These are phyloP conservation scores for Cryptococcus jaspeensis DNA, from an alignment of 1,284 basidiomycete species.

Conservation along the genomic window DNA sequence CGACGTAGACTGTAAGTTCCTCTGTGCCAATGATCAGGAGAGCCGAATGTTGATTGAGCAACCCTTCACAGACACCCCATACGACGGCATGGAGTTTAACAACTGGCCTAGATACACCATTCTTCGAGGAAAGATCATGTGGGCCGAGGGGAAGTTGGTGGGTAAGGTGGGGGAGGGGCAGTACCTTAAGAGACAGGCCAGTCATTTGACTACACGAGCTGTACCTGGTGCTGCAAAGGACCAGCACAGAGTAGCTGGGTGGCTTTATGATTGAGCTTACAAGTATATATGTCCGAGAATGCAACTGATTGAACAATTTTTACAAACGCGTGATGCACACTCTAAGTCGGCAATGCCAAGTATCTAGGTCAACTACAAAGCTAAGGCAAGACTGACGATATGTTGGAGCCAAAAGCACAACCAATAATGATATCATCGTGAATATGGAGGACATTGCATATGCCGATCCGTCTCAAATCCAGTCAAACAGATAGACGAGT, in stretches of 20 bases:
- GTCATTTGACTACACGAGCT: background rate
- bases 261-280: background rate
- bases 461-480: too few relatives aligned
- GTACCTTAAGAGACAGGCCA: slow-evolving; percentile 13
- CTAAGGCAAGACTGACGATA: too few relatives aligned
- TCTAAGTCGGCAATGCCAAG: too few relatives aligned
- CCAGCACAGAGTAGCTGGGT: background rate
- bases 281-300: background rate
- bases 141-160: slow-evolving; percentile 7
- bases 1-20: slow-evolving; percentile 15
- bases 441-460: too few relatives aligned
- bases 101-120: slow-evolving; percentile 21
- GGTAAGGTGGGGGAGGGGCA: slow-evolving; percentile 6
- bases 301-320: too few relatives aligned
- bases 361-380: too few relatives aligned
- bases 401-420: too few relatives aligned
- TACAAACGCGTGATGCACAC: too few relatives aligned
- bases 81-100: slow-evolving; percentile 16
- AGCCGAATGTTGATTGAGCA: background rate
- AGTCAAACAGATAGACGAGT: too few relatives aligned
- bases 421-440: too few relatives aligned
- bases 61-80: slow-evolving; percentile 16
- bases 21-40: background rate
- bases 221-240: background rate
- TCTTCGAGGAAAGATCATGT: slow-evolving; percentile 12